These are phyloP conservation scores for Phalaenopsis equestris DNA, from an alignment of 106 monocot genomes.

Conservation along the genomic window DNA sequence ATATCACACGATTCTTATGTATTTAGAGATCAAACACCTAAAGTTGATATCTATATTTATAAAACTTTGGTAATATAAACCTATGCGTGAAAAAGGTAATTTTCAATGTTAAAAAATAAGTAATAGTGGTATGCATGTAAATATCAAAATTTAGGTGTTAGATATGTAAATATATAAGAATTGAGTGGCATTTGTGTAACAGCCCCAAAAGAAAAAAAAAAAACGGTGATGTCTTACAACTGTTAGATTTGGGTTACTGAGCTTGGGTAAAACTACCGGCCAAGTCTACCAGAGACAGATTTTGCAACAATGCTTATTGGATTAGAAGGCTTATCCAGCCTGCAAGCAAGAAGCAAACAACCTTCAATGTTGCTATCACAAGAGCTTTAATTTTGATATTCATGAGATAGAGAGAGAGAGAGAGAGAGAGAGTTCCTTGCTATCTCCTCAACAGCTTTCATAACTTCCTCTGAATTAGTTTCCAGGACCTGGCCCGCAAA, in stretches of 20 bases:
- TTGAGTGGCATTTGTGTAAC: too few relatives aligned
- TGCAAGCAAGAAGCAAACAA: conserved; percentile 8
- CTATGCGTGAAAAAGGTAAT: too few relatives aligned
- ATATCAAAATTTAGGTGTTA: too few relatives aligned
- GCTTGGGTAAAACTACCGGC: conserved; percentile 22
- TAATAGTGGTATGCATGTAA: too few relatives aligned
- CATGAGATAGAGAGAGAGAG: background rate
- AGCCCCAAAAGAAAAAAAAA: too few relatives aligned
- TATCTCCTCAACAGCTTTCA: conserved; percentile 81
- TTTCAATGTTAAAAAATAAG: too few relatives aligned
- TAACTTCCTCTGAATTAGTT: conserved; percentile 76
- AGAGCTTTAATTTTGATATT: background rate
- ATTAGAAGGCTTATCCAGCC: conserved; percentile 61
- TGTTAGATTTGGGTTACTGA: background rate
- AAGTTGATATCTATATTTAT: too few relatives aligned
- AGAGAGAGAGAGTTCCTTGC: conserved; percentile 32
- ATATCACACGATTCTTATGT: too few relatives aligned
- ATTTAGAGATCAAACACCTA: too few relatives aligned
- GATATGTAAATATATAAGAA: too few relatives aligned
- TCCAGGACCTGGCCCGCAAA: conserved; percentile 88
- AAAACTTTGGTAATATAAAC: too few relatives aligned
- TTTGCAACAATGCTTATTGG: conserved; percentile 50
- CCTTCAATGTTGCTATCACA: background rate
- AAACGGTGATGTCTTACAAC: too few relatives aligned
- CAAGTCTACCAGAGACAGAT: conserved; percentile 45